Evolutionary conservation across 2,329 filamentous ascomycete species (phyloP), one percentile per base, ranked within the genome.

Genomic region (Trichoderma gracile): DNA sequence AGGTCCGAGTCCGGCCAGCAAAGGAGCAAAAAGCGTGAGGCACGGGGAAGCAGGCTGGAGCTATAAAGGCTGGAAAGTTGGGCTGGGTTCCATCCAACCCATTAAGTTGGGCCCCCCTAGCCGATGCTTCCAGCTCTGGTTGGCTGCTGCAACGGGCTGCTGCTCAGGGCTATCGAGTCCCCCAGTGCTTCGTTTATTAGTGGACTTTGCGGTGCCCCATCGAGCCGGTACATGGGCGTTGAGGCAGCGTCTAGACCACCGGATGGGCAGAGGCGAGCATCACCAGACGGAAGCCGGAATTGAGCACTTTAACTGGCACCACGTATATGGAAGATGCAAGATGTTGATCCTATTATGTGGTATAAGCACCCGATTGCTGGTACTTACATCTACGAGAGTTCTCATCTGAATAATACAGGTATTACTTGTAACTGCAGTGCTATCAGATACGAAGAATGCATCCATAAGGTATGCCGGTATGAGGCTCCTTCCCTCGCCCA

Each of bases 61-160:
- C 53, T 57, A 64, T 54, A 33, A 64, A 57, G 56, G 45, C 21
- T 25, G 27, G 23, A 57, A 52, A 25, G 61, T 57, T 57, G 53
- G 61, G 53, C 33, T 38, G 33, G 33, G 33, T 14, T 14, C 33
- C 33, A 38, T 38, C 33, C 33, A 38, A 14, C 14, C 14, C 33
- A 38, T 38, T 57, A 45, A 47, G 21, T 50, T 25, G 58, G 58
- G 30, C 9, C 30, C 30, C 46, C 30, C 49, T 46, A 33, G 49
- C 47, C 19, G 17, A 25, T 52, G 43, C 15, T 61, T 23, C 38
- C 46, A 15, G 58, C n/a, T 45, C 59, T 62, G 59, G 59, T 62
- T 62, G 59, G 59, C 49, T 46, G 54, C 40, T 46, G 43, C 12
- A 9, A 14, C 7, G 14, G 30, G 27, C 33, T 46, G 49, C 30